These are phyloP conservation scores for Stagonosporopsis tanaceti DNA, from an alignment of 2,329 filamentous ascomycete species.

Conservation along the genomic window DNA sequence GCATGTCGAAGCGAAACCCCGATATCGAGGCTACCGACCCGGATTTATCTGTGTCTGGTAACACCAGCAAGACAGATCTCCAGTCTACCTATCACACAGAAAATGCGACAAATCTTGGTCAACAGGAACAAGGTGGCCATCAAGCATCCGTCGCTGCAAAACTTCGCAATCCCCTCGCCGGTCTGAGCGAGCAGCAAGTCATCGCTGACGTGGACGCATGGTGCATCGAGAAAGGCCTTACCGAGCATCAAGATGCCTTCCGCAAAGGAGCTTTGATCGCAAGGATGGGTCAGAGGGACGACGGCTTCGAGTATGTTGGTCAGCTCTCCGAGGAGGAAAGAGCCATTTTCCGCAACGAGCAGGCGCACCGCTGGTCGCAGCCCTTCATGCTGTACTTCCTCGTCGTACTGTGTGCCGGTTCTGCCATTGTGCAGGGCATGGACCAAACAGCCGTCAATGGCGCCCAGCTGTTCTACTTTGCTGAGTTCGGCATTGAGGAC, in stretches of 20 bases:
- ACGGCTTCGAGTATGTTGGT: constrained; percentile 57
- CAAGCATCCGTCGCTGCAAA: constrained; percentile 33
- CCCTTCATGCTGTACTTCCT: constrained; percentile 71
- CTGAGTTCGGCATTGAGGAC: constrained; percentile 36
- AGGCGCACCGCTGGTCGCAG: constrained; percentile 73
- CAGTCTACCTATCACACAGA: constrained; percentile 32
- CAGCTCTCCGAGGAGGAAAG: constrained; percentile 64
- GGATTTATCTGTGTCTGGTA: constrained; percentile 24
- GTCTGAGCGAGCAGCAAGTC: constrained; percentile 61
- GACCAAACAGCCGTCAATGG: constrained; percentile 47
- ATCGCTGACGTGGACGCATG: constrained; percentile 64
- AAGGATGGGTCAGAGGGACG: constrained; percentile 55
- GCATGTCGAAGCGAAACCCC: constrained; percentile 34
- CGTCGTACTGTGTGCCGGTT: constrained; percentile 71
- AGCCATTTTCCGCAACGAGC: constrained; percentile 65
- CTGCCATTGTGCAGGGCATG: constrained; percentile 71
- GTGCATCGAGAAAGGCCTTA: constrained; percentile 58
- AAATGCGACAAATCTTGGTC: constrained; percentile 20
- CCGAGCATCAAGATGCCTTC: constrained; percentile 58
- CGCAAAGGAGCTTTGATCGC: constrained; percentile 62
- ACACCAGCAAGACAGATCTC: constrained; percentile 36
- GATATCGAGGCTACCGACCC: constrained; percentile 42
- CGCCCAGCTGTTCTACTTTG: constrained; percentile 42
- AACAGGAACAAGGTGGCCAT: constrained; percentile 3
- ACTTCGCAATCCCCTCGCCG: constrained; percentile 64